Base-by-base conservation (phyloP, 1,139 yeast species). In the Kodamaea fungicola region DNA sequence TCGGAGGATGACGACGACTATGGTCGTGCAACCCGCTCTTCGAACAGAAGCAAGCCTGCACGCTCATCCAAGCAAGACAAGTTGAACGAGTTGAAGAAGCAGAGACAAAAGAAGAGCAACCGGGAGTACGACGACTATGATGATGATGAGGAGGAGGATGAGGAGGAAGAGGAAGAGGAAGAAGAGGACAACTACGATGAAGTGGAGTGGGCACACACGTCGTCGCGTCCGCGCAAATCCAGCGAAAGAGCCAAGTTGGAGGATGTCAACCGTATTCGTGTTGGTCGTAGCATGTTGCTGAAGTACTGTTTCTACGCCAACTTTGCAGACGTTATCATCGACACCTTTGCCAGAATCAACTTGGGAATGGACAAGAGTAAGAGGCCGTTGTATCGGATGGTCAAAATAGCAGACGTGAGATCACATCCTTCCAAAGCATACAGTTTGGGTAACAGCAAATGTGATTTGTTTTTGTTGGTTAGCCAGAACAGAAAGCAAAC, bases 271-370 rank as follows among this genome's bases (percentile, higher is more conserved):
- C 76, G 76, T 40, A 68, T 86, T 26, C 73, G 83, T 43, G 76
- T 92, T 34, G 95, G 96, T 8, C 80, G 96, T 55, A 70, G 85
- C 7, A 74, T 81, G 48, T 75, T 89, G 39, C 75, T 81, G 38
- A 83, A 83, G 55, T 87, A 72, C 56, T 80, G 92, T 56, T 89
- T 83, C 58, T 83, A 89, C 59, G 89, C 92, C 7, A 89, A 80
- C 22, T 90, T 92, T 59, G 80, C 76, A 38, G 80, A 77, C 16
- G 73, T 76, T 1, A 75, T 86, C 9, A 67, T 76, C 28, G 95
- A 88, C 21, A 79, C 95, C 32, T 88, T 73, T 58, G 95, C 92
- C 25, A 77, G 90, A 47, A 80, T 92, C 38, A 87, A 88, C 55
- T 75, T 90, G 42, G 96, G 96, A 4, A 55, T 67, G 30, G 85